Evolutionary conservation across 1,284 basidiomycete species (phyloP), one percentile per base, ranked within the genome.

Genomic region (Papiliotrema terrestris): DNA sequence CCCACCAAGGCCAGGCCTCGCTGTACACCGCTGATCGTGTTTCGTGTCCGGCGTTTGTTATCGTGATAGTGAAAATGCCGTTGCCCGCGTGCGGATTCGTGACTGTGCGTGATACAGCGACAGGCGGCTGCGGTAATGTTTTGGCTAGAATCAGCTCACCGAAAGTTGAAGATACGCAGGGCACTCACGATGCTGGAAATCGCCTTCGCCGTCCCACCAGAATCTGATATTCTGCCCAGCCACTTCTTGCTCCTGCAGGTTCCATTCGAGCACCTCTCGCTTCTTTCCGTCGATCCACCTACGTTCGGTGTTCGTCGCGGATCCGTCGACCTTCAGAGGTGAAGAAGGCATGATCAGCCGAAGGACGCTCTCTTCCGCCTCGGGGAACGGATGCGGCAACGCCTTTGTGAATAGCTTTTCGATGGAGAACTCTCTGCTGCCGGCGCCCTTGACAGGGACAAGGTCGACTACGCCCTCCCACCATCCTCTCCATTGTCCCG

Each of bases 1-100:
- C 81, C 68, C 93, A 87, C 86, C 92, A 96, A 2, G 95, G 95
- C 81, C 96, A 86, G 1, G 88, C 87, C 74, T 98, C 96, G 51
- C 91, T 82, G 77, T 95, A 97, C 8, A 87, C 75, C 0, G 86
- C 81, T 29, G 81, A 76, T 32, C 86, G 74, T 1, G 81, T 69
- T 0, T 72, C 62, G 6, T 81, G 66, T 19, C 79, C 78, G 51
- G 84, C 81, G 71, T 97, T 97, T 15, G 73, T 80, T 48, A 98
- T 75, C 22, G 81, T 80, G 8, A 95, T 75, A 35, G 83, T 81
- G 17, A 98, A 83, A 25, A 82, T 80, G 1, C 91, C 91, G 56
- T 79, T 83, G 23, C 83, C 87, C 70, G 95, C 94, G 49, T 84
- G 86, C 9, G 85, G 80, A 4, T 91, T 88, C 38, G 83, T 82